Conservation (phyloP, 805 yeast genomes). For the Saturnispora halmiae region DNA sequence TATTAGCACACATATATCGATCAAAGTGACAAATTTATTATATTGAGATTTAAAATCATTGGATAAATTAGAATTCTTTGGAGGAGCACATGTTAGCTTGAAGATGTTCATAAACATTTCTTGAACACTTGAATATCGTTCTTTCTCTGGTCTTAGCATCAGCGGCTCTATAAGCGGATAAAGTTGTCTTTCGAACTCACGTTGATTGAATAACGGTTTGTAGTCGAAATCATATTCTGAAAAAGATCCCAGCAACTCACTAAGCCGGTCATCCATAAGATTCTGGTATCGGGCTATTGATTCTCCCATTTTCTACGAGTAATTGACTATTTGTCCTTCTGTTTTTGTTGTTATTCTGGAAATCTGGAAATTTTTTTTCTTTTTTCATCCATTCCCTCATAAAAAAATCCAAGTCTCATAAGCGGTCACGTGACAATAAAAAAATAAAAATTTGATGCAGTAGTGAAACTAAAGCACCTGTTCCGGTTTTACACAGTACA, state of each 20-base stretch:
- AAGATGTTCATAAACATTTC: conserved; percentile 4
- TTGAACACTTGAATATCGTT: conserved; percentile 7
- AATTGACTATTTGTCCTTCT: neutral
- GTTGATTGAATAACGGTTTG: conserved; percentile 17
- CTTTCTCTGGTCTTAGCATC: conserved; percentile 12
- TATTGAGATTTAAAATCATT: conserved; percentile 4
- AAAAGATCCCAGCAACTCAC: conserved; percentile 3
- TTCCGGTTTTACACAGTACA: too few relatives aligned
- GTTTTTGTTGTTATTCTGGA: conserved; percentile 1
- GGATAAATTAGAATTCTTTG: neutral
- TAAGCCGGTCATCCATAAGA: conserved; percentile 8
- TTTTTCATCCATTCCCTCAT: too few relatives aligned
- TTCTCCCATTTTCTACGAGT: conserved; percentile 2
- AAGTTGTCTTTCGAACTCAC: conserved; percentile 20
- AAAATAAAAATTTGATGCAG: neutral
- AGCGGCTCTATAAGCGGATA: conserved; percentile 14
- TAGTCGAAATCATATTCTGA: conserved; percentile 16
- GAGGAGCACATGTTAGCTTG: conserved; percentile 1
- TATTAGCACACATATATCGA: conserved; percentile 20
- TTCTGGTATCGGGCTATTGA: conserved; percentile 11
- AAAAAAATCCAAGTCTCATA: too few relatives aligned
- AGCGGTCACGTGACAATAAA: neutral
- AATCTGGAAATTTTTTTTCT: neutral
- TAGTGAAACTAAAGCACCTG: too few relatives aligned
- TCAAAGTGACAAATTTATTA: conserved; percentile 18